Conservation (phyloP, 805 yeast species). For the Clavispora carvajalis region DNA sequence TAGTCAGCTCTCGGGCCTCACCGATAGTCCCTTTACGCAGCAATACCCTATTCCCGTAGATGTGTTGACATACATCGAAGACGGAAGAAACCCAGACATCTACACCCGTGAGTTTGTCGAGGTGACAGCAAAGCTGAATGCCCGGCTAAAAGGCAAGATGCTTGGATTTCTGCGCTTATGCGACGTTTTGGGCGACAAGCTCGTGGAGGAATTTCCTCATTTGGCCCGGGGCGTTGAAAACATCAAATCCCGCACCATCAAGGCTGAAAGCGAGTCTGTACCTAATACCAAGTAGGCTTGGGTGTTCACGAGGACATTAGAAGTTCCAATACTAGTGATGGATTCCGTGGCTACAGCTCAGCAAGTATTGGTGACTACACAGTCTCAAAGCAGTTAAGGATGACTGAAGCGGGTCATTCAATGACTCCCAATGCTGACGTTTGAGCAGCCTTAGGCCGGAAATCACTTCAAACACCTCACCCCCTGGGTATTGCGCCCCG, state of each 20-base stretch:
- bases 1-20: constrained; percentile 32
- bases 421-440: too few relatives aligned
- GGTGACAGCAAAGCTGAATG: constrained; percentile 85
- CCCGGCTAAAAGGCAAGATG: constrained; percentile 81
- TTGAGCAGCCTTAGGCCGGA: too few relatives aligned
- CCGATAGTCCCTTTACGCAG: constrained; percentile 26
- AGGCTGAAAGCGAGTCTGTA: neutral
- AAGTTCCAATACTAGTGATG: too few relatives aligned
- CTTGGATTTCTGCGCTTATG: constrained; percentile 59
- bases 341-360: too few relatives aligned
- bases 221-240: constrained; percentile 52
- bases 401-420: too few relatives aligned
- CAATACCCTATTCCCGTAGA: constrained; percentile 65
- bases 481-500: too few relatives aligned
- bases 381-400: too few relatives aligned
- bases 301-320: too few relatives aligned
- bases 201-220: constrained; percentile 76
- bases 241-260: constrained; percentile 43
- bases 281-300: too few relatives aligned
- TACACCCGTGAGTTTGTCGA: constrained; percentile 96
- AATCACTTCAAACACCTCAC: too few relatives aligned
- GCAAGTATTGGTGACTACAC: too few relatives aligned
- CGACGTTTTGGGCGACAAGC: constrained; percentile 61
- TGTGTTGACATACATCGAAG: constrained; percentile 87
- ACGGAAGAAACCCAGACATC: constrained; percentile 95